Conservation (phyloP, 2,329 filamentous ascomycete species). For the Epichloe aotearoae region DNA sequence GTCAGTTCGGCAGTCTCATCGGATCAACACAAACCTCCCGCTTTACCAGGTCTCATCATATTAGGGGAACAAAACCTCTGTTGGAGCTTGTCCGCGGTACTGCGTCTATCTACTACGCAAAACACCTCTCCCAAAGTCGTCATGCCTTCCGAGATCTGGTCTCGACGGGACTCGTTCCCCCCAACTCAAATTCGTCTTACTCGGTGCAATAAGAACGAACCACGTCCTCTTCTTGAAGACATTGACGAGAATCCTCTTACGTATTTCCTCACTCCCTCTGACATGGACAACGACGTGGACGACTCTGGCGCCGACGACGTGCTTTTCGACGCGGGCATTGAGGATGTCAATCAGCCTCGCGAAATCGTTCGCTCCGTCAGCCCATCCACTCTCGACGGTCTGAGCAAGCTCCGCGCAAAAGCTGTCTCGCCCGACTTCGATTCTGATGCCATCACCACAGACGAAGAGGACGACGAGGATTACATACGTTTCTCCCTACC, state of each 20-base stretch:
- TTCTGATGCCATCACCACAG: conserved; percentile 29
- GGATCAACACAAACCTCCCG: background rate
- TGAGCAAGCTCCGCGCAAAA: conserved; percentile 28
- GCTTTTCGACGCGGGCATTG: conserved; percentile 46
- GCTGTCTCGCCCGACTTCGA: conserved; percentile 23
- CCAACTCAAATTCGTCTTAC: conserved; percentile 36
- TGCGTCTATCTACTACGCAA: background rate
- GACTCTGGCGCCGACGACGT: conserved; percentile 30
- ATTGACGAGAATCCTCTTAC: conserved; percentile 41
- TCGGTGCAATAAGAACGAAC: conserved; percentile 20
- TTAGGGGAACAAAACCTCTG: background rate
- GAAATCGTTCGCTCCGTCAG: conserved; percentile 41
- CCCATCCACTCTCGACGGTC: conserved; percentile 40
- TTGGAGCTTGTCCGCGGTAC: no score
- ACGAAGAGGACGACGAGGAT: conserved; percentile 35
- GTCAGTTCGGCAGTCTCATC: background rate
- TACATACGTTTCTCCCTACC: conserved; percentile 35
- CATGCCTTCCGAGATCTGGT: conserved; percentile 24
- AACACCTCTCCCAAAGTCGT: background rate
- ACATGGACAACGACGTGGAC: conserved; percentile 25
- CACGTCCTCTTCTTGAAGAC: conserved; percentile 31
- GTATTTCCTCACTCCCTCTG: conserved; percentile 41
- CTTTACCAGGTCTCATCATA: background rate
- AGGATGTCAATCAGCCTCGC: conserved; percentile 31
- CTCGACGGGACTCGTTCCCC: conserved; percentile 37